Conservation (phyloP, 2,329 filamentous ascomycete species). For the Ophiocordyceps camponoti-rufipedis region DNA sequence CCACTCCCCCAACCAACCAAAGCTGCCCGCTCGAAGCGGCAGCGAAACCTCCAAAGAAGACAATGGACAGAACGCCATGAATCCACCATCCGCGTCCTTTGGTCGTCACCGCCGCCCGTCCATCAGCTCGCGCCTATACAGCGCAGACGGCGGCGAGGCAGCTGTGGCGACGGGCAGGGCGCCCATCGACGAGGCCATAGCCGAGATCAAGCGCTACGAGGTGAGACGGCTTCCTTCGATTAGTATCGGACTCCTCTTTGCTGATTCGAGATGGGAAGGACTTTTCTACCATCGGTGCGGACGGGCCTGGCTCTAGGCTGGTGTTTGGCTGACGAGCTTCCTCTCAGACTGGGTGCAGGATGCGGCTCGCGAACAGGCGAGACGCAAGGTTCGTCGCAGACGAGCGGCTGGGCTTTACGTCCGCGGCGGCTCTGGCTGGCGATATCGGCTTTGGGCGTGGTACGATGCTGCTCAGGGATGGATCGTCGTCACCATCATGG, state of each 20-base stretch:
- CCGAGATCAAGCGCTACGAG: slow-evolving; percentile 94
- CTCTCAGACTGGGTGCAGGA: slow-evolving; percentile 85
- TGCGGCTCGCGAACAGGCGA: slow-evolving; percentile 73
- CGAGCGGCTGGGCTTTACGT: slow-evolving; percentile 57
- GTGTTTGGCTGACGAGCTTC: neutral
- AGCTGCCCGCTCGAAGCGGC: neutral
- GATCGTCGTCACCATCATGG: slow-evolving; percentile 91
- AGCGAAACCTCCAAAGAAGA: neutral
- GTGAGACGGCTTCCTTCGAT: slow-evolving; percentile 15
- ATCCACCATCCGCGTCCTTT: slow-evolving; percentile 34
- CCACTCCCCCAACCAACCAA: neutral
- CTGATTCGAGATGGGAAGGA: slow-evolving; percentile 58
- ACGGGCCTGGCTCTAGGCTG: neutral
- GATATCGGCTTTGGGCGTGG: slow-evolving; percentile 61
- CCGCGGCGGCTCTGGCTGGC: slow-evolving; percentile 54
- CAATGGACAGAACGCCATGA: slow-evolving; percentile 20
- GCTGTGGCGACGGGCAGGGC: slow-evolving; percentile 18
- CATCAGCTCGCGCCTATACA: slow-evolving; percentile 46
- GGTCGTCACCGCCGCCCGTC: slow-evolving; percentile 28
- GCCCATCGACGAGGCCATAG: slow-evolving; percentile 83
- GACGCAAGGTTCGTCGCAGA: slow-evolving; percentile 58
- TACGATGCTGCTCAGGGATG: slow-evolving; percentile 96
- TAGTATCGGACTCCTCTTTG: neutral
- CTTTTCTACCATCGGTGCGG: slow-evolving; percentile 76
- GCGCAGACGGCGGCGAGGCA: slow-evolving; percentile 44